Evolutionary conservation across 768 basidiomycete species (phyloP), one percentile per base, ranked within the genome.

Genomic region (Leccinum variicolor): DNA sequence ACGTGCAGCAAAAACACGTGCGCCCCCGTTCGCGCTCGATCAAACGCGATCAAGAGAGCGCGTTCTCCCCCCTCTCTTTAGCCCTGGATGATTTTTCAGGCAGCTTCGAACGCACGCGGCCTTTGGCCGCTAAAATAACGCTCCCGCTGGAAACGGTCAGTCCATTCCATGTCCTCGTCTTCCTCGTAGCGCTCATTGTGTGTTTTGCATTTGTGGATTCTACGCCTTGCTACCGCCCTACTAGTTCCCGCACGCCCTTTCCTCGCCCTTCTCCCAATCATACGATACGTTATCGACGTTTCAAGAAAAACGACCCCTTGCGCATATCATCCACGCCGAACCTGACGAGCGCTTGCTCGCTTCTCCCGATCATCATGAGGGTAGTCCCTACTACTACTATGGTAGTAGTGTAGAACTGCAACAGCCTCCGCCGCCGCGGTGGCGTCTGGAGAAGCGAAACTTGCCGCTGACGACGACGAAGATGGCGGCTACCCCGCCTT

Each of bases 251-350:
- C 53, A 54, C 46, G 53, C 33, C 13, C 36, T 41, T 15, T 51
- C 54, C 17, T 50, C 61, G 0, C 45, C 56, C n/a, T 60, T 64
- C 17, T 55, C 31, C 4, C 53, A 64, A n/a, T 57, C 58, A 6
- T 45, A 54, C 26, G 56, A 58, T 29, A 50, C 60, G 50, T 60
- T 48, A 11, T 26, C 33, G 50, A 56, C 53, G 49, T 53, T 26
- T n/a, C 51, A 34, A 39, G 61, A 61, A 9, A 61, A 63, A 19
- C 25, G 51, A 23, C 25, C 52, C 3, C 15, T 41, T 8, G 52
- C 66, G 41, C 61, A 64, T 25, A 49, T 64, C 13, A 25, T 62
- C 36, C 63, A 65, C 52, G 58, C 61, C 7, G 62, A 72, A 43
- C 56, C 61, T 17, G 54, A 66, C 33, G 62, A 59, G 10, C 58